phyloP scores from a whole-genome alignment of 768 basidiomycete genomes.

The Podaxis sp. region DNA sequence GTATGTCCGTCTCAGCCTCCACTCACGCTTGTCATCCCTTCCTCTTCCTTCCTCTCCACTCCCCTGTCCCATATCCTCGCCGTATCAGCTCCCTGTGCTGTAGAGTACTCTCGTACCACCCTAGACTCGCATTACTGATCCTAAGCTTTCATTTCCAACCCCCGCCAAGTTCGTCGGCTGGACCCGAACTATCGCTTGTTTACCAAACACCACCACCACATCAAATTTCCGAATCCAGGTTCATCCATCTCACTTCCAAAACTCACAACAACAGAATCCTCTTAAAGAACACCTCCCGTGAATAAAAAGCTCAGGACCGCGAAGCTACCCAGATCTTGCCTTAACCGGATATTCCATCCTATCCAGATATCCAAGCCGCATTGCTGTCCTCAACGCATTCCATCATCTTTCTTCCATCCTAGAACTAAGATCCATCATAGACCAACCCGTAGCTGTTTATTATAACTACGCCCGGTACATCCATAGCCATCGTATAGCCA shows the following conservation, averaged over 20 bases:
- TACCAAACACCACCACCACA: conserved; percentile 2
- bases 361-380: background rate
- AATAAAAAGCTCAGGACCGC: background rate
- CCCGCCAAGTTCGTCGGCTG: conserved; percentile 2
- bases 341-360: background rate
- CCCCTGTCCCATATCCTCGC: background rate
- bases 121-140: background rate
- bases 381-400: background rate
- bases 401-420: background rate
- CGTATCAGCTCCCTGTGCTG: background rate
- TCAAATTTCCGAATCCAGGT: conserved; percentile 4
- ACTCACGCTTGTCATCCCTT: conserved; percentile 11
- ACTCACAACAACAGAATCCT: background rate
- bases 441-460: background rate
- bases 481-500: background rate
- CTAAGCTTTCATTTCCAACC: background rate
- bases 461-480: background rate
- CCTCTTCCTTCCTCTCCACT: background rate
- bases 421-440: background rate
- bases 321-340: background rate
- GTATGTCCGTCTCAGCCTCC: conserved; percentile 3
- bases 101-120: background rate
- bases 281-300: background rate
- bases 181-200: background rate
- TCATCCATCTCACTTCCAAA: background rate